Evolutionary conservation across 768 basidiomycete genomes (phyloP), one percentile per base, ranked within the genome.

Genomic region (Tulasnella calospora): DNA sequence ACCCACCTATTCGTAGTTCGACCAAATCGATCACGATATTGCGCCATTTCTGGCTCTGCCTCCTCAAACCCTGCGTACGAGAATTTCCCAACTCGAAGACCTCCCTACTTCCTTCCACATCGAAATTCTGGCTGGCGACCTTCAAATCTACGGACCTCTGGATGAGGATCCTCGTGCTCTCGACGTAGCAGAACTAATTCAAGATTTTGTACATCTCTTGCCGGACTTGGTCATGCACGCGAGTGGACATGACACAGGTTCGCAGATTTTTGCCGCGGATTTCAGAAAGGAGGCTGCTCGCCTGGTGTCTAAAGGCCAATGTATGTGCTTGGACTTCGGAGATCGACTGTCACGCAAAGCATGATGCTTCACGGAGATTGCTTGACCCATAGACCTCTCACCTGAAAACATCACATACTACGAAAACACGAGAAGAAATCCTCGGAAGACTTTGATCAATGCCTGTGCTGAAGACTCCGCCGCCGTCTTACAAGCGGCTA

Each of bases 21-120:
- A 89, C 81, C 86, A 88, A 75, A 89, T 89, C 76, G 80, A 83
- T 78, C 81, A 79, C 23, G 85, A 87, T 78, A 79, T 89, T 8
- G 83, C 85, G 40, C 87, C 87, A 0, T 87, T 86, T 81, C 86
- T 85, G 84, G 87, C 85, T 9, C 80, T 87, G 41, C 78, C 80
- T 8, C 87, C 87, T n/a, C 23, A 40, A 17, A 47, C 27, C 41
- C 27, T 76, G 9, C 55, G 35, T 13, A 33, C 44, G n/a, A 76
- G 74, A 35, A 70, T 80, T 19, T 51, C 80, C 9, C 47, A 77
- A 46, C 67, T 80, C 51, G 67, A 77, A 35, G 76, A 78, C 40
- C 72, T 57, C 4, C 33, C 41, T 0, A 13, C 30, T 12, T 69
- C 70, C 46, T 80, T 72, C 47, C 76, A 78, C 41, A 57, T 80